These are phyloP conservation scores for Fragosphaeria purpurea DNA, from an alignment of 2,329 filamentous ascomycete genomes.

Conservation along the genomic window DNA sequence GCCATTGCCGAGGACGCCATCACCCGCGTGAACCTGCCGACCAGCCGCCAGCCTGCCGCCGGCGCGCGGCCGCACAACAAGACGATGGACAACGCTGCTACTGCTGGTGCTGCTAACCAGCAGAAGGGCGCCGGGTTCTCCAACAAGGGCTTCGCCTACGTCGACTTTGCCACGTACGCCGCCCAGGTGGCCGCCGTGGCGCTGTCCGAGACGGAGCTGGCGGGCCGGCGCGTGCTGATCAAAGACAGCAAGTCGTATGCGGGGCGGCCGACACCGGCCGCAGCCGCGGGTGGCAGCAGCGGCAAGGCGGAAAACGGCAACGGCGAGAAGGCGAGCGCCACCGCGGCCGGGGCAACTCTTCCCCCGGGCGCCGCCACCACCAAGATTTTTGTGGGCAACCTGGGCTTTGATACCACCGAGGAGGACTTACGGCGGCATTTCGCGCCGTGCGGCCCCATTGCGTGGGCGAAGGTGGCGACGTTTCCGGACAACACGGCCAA, in stretches of 20 bases:
- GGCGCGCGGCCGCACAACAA: constrained; percentile 13
- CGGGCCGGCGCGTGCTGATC: constrained; percentile 74
- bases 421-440: constrained; percentile 77
- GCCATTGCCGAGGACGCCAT: constrained; percentile 60
- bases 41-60: constrained; percentile 19
- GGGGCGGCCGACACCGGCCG: constrained; percentile 51
- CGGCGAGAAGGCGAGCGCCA: constrained; percentile 3
- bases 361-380: constrained; percentile 44
- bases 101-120: constrained; percentile 21
- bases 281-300: constrained; percentile 14
- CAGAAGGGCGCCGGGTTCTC: constrained; percentile 22
- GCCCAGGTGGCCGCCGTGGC: constrained; percentile 68
- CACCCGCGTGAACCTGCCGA: constrained; percentile 73
- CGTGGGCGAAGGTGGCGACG: constrained; percentile 78
- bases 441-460: constrained; percentile 70
- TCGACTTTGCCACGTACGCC: constrained; percentile 71
- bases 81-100: constrained; percentile 20
- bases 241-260: constrained; percentile 87
- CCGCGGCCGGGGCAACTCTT: constrained; percentile 15
- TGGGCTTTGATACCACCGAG: constrained; percentile 72
- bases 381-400: constrained; percentile 86
- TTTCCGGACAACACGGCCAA: constrained; percentile 88
- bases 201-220: constrained; percentile 73
- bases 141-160: constrained; percentile 95
- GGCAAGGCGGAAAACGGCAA: constrained; percentile 22